Evolutionary conservation across 805 yeast species (phyloP), one percentile per base, ranked within the genome.

Genomic region (Metschnikowia lachancei): DNA sequence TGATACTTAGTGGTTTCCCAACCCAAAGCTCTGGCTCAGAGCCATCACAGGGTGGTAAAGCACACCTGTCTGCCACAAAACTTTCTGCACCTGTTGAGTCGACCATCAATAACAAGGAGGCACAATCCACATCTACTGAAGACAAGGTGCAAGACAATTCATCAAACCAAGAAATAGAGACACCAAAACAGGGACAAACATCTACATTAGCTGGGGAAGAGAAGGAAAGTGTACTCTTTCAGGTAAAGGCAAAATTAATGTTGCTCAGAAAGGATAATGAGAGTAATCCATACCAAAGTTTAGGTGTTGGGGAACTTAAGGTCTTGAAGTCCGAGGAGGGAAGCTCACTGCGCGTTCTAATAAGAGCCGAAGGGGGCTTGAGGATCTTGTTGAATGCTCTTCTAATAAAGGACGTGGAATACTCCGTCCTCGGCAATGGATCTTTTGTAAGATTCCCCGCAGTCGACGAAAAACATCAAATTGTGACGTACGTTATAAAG

Each of bases 331-430:
- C 84, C 57, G 76, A 76, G 42, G 74, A 70, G 1, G 82, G 85
- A 9, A 68, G 72, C 18, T 87, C 87, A 60, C 62, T 82, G 2
- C 80, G 98, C 62, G 67, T 87, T 12, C 68, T 92, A 31, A 76
- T 92, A 17, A 81, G 98, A 58, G 87, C 97, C 0, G 98, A 91
- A 46, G 97, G 96, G 24, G 82, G 89, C 33, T 84, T 85, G 33
- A 78, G 95, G 56, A 82, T 90, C 13, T 64, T 92, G 38, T 66
- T 92, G 49, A 92, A 92, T 62, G 71, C 82, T 12, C 66, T 73
- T n/a, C 64, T 90, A 10, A 70, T 78, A 9, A 76, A 76, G 43
- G 79, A 78, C 41, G 69, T 88, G 48, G 70, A 70, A 1, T 91
- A 89, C 62, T 70, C 76, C 10, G 72, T 78, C 3, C 69, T 81